phyloP scores from a whole-genome alignment of 2,329 filamentous ascomycete genomes.

The Cladophialophora yegresii region DNA sequence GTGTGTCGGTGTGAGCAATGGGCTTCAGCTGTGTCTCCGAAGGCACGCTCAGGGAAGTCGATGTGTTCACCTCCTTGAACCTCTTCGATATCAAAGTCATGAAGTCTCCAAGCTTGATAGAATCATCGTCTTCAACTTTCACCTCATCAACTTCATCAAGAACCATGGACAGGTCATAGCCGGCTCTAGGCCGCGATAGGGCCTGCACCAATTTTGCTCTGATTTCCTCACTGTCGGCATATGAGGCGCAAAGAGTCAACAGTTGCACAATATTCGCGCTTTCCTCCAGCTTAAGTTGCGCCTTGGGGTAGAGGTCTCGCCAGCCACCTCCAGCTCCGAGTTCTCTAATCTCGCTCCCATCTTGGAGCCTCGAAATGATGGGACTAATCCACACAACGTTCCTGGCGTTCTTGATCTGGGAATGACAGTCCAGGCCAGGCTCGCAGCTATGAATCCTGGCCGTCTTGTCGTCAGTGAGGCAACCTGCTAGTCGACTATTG shows the following conservation, averaged over 20 bases:
- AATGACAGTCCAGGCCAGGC: conserved; percentile 57
- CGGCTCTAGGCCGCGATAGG: conserved; percentile 21
- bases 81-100: conserved; percentile 23
- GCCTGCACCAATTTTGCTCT: conserved; percentile 36
- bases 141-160: conserved; percentile 45
- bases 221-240: conserved; percentile 37
- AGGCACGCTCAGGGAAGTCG: background rate
- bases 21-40: background rate
- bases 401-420: conserved; percentile 46
- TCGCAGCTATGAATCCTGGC: conserved; percentile 85
- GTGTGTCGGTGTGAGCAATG: conserved; percentile 15
- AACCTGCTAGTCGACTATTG: conserved; percentile 69
- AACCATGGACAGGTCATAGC: conserved; percentile 42
- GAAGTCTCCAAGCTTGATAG: conserved; percentile 45
- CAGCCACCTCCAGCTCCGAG: conserved; percentile 76
- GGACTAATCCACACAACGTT: conserved; percentile 75
- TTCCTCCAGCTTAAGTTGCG: conserved; percentile 64
- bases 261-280: conserved; percentile 54
- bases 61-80: conserved; percentile 2
- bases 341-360: conserved; percentile 68
- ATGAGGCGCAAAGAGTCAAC: conserved; percentile 53
- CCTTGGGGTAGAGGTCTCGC: conserved; percentile 69
- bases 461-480: conserved; percentile 64
- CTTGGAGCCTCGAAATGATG: conserved; percentile 65
- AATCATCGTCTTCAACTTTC: conserved; percentile 42